Evolutionary conservation across 768 basidiomycete genomes (phyloP).

Genomic region (Sistotremastrum suecicum): DNA sequence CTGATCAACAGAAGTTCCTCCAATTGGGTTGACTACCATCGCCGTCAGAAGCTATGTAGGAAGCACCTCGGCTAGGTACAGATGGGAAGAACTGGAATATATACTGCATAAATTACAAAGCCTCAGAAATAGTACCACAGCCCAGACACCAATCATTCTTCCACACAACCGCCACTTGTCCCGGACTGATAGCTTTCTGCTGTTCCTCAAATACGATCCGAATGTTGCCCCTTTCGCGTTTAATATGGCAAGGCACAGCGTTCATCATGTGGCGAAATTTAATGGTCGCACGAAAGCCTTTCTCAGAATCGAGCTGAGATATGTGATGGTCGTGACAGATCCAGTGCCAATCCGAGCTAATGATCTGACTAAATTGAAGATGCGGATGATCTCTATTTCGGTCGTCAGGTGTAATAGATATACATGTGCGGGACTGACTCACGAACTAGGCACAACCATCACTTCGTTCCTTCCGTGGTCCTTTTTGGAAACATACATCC

Average conservation of each 20-base stretch:
- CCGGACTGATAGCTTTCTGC: conserved; percentile 56
- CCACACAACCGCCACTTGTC: conserved; percentile 71
- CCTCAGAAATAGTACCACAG: conserved; percentile 46
- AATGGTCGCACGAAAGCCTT: conserved; percentile 35
- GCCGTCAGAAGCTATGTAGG: too few relatives aligned
- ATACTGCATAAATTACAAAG: too few relatives aligned
- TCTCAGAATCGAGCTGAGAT: neutral
- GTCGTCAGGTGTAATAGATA: neutral
- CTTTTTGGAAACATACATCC: conserved; percentile 66
- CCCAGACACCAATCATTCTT: conserved; percentile 71
- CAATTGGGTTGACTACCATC: too few relatives aligned
- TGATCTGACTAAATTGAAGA: conserved; percentile 25
- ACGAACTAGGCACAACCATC: conserved; percentile 67
- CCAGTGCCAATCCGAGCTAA: conserved; percentile 50
- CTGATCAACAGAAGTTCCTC: too few relatives aligned
- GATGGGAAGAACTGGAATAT: too few relatives aligned
- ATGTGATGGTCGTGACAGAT: conserved; percentile 43
- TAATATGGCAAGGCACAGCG: conserved; percentile 36
- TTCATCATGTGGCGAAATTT: conserved; percentile 64
- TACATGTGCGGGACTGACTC: conserved; percentile 10
- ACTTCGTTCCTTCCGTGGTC: conserved; percentile 47
- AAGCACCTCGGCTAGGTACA: too few relatives aligned
- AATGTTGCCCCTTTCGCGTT: conserved; percentile 17
- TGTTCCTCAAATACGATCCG: conserved; percentile 41
- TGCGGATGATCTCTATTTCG: conserved; percentile 41